Evolutionary conservation across 768 basidiomycete species (phyloP).

Genomic region (Lactifluus volemus): DNA sequence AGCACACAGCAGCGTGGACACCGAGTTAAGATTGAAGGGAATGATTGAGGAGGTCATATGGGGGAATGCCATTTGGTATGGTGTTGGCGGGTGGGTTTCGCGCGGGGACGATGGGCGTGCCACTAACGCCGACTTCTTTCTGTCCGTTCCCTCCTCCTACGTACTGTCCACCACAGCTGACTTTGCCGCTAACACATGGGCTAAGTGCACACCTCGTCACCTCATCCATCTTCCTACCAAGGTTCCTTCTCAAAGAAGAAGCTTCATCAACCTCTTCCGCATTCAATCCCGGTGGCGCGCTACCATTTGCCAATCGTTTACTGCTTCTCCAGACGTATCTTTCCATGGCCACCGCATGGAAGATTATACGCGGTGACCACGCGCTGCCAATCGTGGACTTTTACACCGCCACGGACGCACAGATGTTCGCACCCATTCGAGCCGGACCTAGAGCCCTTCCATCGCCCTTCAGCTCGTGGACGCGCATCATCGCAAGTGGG

Average conservation of each 20-base stretch:
- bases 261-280: background rate
- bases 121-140: conserved; percentile 51
- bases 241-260: conserved; percentile 30
- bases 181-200: background rate
- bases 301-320: conserved; percentile 34
- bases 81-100: conserved; percentile 41
- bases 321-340: conserved; percentile 52
- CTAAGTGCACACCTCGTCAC: conserved; percentile 60
- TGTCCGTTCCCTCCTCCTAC: conserved; percentile 32
- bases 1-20: background rate
- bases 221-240: conserved; percentile 51
- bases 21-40: conserved; percentile 29
- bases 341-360: conserved; percentile 40
- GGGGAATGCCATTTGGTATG: conserved; percentile 47
- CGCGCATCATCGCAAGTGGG: conserved; percentile 42
- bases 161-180: background rate
- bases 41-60: conserved; percentile 59
- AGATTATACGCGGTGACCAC: conserved; percentile 47
- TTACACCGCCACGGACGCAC: conserved; percentile 25
- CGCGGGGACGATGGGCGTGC: conserved; percentile 19
- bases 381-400: conserved; percentile 42
- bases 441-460: background rate
- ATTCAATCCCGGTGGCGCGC: background rate
- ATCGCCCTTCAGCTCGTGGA: conserved; percentile 34
- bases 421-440: conserved; percentile 17